phyloP scores from a whole-genome alignment of 2,329 filamentous ascomycete genomes.

The Exophiala dermatitidis region DNA sequence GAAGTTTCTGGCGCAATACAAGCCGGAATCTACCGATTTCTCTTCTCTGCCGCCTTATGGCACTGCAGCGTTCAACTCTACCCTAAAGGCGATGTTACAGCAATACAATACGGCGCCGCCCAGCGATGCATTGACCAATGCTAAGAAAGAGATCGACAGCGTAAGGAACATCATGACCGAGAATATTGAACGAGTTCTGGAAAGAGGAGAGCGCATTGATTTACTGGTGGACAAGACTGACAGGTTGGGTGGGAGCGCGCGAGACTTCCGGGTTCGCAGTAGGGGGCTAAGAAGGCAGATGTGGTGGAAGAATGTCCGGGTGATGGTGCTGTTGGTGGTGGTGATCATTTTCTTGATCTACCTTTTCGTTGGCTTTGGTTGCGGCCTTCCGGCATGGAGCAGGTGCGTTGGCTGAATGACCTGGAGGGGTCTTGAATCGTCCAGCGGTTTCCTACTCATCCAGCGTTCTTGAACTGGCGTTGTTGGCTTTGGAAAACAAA shows the following conservation, averaged over 20 bases:
- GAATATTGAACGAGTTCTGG: slow-evolving; percentile 84
- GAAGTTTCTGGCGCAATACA: slow-evolving; percentile 69
- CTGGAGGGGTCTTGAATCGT: too few relatives aligned
- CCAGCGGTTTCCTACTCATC: too few relatives aligned
- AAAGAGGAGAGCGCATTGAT: slow-evolving; percentile 88
- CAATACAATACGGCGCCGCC: slow-evolving; percentile 74
- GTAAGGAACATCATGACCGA: slow-evolving; percentile 90
- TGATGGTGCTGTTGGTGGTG: slow-evolving; percentile 79
- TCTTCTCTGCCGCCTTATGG: slow-evolving; percentile 78
- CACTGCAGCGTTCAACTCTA: slow-evolving; percentile 75
- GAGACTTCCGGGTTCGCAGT: slow-evolving; percentile 84
- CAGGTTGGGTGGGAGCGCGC: slow-evolving; percentile 74
- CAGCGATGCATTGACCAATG: slow-evolving; percentile 74
- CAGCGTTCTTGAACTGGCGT: too few relatives aligned
- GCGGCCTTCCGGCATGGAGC: slow-evolving; percentile 55
- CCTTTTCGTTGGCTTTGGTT: slow-evolving; percentile 64
- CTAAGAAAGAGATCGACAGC: slow-evolving; percentile 84
- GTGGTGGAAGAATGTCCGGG: slow-evolving; percentile 99
- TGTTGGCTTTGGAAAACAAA: too few relatives aligned
- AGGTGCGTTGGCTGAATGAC: slow-evolving; percentile 34
- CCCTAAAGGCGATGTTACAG: slow-evolving; percentile 69
- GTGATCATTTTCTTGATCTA: slow-evolving; percentile 61
- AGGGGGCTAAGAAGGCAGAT: slow-evolving; percentile 81
- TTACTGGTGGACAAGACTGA: slow-evolving; percentile 95
- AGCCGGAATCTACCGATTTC: slow-evolving; percentile 63